Evolutionary conservation across 2,329 filamentous ascomycete genomes (phyloP), one percentile per base, ranked within the genome.

Genomic region (Xylariales sp.): DNA sequence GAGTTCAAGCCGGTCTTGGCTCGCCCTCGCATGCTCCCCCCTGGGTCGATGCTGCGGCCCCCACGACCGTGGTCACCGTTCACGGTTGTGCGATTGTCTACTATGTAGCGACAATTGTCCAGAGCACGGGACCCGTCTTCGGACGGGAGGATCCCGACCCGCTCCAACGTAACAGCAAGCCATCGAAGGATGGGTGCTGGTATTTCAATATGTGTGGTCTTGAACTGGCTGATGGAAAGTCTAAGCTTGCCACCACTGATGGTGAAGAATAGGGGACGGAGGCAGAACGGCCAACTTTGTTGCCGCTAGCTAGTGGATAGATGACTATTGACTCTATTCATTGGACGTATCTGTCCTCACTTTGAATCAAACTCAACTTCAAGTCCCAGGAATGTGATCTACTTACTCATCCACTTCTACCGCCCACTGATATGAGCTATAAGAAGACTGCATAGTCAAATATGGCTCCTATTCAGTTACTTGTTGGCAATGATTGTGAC

Each of bases 11-110:
- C 62, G 70, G 70, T 61, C 65, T 68, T 65, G 64, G 55, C 48
- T 42, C 51, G 51, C 47, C 56, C 54, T 50, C 44, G 50, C 47
- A 52, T 54, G 51, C 53, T 48, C 48, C 56, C 63, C 65, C 61
- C 60, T 66, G 69, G 71, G 71, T 70, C 71, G 71, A 74, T 75
- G 68, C 71, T 74, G 63, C 71, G 69, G 55, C 69, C 70, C 64
- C 68, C 65, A 62, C 59, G 60, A 60, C 49, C 43, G 52, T 25
- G 24, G 27, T n/a, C 16, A 15, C n/a, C 14, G 10, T 32, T 20
- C 14, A 16, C 29, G 38, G 38, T 42, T 32, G 50, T 54, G 55
- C 54, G 56, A 55, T 46, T 49, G 53, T 57, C 55, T 54, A 45
- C 44, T 60, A 55, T 58, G 24, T 27, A 47, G 28, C 45, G 42